These are phyloP conservation scores for Trichoderma sp. DNA, from an alignment of 2,329 filamentous ascomycete species.

Conservation along the genomic window DNA sequence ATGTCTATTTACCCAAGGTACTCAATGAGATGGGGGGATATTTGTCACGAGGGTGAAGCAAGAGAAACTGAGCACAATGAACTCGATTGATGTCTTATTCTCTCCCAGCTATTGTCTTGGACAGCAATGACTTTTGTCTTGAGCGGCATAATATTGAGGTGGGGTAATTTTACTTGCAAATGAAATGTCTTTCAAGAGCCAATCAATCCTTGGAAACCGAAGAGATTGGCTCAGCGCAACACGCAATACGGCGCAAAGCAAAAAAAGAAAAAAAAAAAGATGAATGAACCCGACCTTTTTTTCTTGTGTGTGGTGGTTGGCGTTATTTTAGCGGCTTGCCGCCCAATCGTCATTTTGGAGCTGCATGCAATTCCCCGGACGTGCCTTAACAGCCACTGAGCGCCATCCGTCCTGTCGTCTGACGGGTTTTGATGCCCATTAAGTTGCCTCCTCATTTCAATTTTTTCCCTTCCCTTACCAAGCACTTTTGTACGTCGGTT, in stretches of 20 bases:
- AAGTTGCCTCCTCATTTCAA: conserved; percentile 16
- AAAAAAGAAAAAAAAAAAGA: neutral
- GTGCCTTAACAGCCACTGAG: conserved; percentile 9
- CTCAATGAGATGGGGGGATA: neutral
- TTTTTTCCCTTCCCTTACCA: neutral
- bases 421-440: conserved; percentile 18
- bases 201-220: neutral
- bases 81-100: neutral
- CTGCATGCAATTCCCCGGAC: conserved; percentile 14
- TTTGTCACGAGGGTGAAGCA: neutral
- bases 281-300: neutral
- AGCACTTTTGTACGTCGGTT: neutral
- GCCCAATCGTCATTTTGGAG: neutral
- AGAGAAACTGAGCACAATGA: neutral
- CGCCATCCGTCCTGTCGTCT: conserved; percentile 9
- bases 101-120: neutral
- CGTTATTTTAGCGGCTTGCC: conserved; percentile 14
- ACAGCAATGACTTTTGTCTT: neutral
- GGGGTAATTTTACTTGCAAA: conserved; percentile 15
- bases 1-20: too few relatives aligned
- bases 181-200: conserved; percentile 10
- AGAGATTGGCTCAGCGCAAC: conserved; percentile 1
- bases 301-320: neutral
- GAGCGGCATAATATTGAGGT: conserved; percentile 15
- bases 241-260: neutral